Evolutionary conservation across 2,329 filamentous ascomycete species (phyloP).

Genomic region (Elsinoe arachidis): DNA sequence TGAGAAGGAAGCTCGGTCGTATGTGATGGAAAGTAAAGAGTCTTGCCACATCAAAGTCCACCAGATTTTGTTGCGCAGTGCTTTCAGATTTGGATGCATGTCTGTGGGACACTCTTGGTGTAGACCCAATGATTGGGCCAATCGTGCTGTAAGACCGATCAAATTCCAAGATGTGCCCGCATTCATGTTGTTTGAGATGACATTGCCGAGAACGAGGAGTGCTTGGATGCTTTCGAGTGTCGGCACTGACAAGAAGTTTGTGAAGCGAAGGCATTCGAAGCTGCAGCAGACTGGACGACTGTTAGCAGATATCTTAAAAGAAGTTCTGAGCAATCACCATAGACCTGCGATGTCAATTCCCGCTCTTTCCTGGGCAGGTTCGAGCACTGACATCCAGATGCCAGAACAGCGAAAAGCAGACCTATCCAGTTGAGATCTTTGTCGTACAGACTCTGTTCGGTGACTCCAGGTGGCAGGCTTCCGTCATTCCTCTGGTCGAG

Average conservation of each 20-base stretch:
- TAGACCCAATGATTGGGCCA: constrained; percentile 52
- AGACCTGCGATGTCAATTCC: constrained; percentile 56
- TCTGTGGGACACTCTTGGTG: constrained; percentile 50
- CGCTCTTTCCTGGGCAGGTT: constrained; percentile 49
- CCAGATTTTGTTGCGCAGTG: constrained; percentile 34
- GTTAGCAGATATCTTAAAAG: constrained; percentile 21
- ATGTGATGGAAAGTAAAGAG: constrained; percentile 54
- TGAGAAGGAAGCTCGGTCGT: constrained; percentile 49
- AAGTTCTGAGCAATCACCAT: constrained; percentile 35
- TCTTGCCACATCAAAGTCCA: constrained; percentile 60
- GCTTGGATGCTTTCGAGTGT: constrained; percentile 55
- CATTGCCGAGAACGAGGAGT: constrained; percentile 53
- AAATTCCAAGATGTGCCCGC: constrained; percentile 55
- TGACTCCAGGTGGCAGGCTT: constrained; percentile 34
- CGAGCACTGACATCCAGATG: constrained; percentile 54
- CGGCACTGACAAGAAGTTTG: constrained; percentile 55
- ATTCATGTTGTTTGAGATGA: constrained; percentile 56
- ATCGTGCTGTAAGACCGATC: constrained; percentile 51
- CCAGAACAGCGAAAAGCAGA: constrained; percentile 53
- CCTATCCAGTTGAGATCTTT: constrained; percentile 51
- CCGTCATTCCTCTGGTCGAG: constrained; percentile 16
- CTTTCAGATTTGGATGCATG: constrained; percentile 37
- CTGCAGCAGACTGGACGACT: constrained; percentile 48
- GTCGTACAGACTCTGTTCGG: constrained; percentile 48
- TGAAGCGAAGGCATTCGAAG: constrained; percentile 56